Evolutionary conservation across 495 filamentous ascomycete genomes (phyloP), one percentile per base, ranked within the genome.

Genomic region (Polyplosphaeria fusca): DNA sequence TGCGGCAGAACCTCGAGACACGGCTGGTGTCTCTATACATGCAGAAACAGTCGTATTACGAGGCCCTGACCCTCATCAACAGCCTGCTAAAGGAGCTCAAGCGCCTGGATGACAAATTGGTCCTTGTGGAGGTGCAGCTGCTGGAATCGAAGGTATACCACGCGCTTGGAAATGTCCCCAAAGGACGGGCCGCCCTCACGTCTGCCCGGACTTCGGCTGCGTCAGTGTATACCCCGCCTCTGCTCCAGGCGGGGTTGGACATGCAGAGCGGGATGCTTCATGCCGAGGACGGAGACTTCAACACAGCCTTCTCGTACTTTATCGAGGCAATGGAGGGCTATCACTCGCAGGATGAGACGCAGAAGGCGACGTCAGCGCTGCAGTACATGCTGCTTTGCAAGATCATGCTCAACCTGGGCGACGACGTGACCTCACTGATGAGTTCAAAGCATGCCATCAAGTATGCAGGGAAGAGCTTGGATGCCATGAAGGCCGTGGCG

Each of bases 331-430:
- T 99, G 47, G 93, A 99, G 68, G 93, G 93, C 40, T 97, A 97
- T 74, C 91, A 89, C 72, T 84, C 87, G 5, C 89, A 96, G 68
- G 93, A 99, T 58, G 88, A 92, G 62, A 73, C 85, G 5, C 77
- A 81, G 55, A 86, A 89, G 71, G 93, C 93, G 4, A 92, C 90
- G 7, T 85, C 91, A 7, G 88, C 93, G 23, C 77, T 99, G 60
- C 95, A 99, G 74, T 99, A 99, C 80, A 97, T 99, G 94, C 79
- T 99, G 28, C 83, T 99, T 25, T 97, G 93, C 81, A 96, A 97
- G 79, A 94, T 99, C 76, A 97, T 99, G 93, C 79, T 96, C 59
- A 99, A 99, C 75, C 75, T 92, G 27, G 89, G 82, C 60, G 91
- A 96, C 76, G 93, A 99, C 74, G 92, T 99, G 68, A 91, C 90